Evolutionary conservation across 1,139 yeast species (phyloP).

Genomic region (Wickerhamomyces sp.): DNA sequence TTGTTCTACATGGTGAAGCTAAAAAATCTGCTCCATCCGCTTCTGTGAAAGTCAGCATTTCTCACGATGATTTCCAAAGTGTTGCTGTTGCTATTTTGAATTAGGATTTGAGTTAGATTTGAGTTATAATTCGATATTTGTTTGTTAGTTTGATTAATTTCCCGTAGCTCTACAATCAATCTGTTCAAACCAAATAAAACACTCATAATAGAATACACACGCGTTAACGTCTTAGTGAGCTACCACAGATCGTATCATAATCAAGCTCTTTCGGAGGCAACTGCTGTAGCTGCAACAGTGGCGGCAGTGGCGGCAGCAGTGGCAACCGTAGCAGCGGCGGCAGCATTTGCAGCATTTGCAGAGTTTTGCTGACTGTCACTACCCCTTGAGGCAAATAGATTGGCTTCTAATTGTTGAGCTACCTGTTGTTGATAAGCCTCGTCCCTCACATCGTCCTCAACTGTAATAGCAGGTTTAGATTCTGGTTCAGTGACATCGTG

Average conservation of each 20-base stretch:
- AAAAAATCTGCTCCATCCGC: slow-evolving; percentile 63
- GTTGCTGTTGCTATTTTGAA: slow-evolving; percentile 95
- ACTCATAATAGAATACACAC: too few relatives aligned
- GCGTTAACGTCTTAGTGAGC: too few relatives aligned
- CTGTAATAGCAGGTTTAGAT: background rate
- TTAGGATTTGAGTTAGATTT: slow-evolving; percentile 11
- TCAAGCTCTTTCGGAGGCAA: too few relatives aligned
- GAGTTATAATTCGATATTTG: too few relatives aligned
- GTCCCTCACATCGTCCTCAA: background rate
- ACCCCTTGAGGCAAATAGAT: too few relatives aligned
- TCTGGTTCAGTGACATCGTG: background rate
- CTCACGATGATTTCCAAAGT: slow-evolving; percentile 95
- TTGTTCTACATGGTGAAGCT: slow-evolving; percentile 72
- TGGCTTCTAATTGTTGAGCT: slow-evolving; percentile 18
- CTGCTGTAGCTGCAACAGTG: too few relatives aligned
- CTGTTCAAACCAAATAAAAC: too few relatives aligned
- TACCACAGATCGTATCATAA: too few relatives aligned
- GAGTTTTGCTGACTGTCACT: too few relatives aligned
- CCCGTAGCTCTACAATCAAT: too few relatives aligned
- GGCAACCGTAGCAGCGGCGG: background rate
- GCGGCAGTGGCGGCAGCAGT: too few relatives aligned
- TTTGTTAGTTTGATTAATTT: too few relatives aligned
- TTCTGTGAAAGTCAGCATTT: slow-evolving; percentile 80
- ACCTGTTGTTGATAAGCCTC: slow-evolving; percentile 5
- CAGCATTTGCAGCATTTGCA: background rate